Conservation (phyloP, 345 rosid genomes). For the Passiflora organensis region DNA sequence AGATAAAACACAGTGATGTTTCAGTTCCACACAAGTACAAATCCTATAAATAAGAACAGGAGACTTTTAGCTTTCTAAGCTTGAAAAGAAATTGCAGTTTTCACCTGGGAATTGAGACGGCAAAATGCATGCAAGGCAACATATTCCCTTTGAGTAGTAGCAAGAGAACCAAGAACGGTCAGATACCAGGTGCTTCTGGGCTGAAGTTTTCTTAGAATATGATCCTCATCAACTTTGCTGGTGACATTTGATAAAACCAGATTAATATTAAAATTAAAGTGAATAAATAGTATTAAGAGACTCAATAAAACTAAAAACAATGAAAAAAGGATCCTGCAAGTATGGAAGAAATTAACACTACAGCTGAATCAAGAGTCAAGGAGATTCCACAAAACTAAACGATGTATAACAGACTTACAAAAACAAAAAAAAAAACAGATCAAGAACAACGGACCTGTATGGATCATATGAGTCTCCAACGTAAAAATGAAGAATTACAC, state of each 20-base stretch:
- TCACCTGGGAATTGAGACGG: slow-evolving; percentile 90
- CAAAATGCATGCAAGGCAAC: slow-evolving; percentile 97
- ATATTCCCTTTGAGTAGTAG: slow-evolving; percentile 98
- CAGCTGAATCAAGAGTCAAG: neutral
- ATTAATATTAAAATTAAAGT: too few relatives aligned
- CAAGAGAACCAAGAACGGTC: slow-evolving; percentile 96
- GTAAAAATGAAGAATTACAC: slow-evolving; percentile 95
- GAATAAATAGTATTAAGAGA: too few relatives aligned
- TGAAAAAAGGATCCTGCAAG: neutral
- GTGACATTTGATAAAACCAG: neutral
- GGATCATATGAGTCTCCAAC: slow-evolving; percentile 77
- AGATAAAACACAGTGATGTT: slow-evolving; percentile 12
- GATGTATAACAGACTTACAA: neutral
- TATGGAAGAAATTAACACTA: neutral
- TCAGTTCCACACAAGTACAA: slow-evolving; percentile 15
- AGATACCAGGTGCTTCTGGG: slow-evolving; percentile 79
- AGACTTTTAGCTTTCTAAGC: neutral
- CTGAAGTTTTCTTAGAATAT: slow-evolving; percentile 82
- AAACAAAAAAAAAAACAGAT: slow-evolving; percentile 3
- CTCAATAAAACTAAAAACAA: too few relatives aligned
- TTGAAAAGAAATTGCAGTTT: slow-evolving; percentile 1
- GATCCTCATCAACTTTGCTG: slow-evolving; percentile 80
- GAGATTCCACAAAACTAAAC: neutral
- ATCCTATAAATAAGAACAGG: slow-evolving; percentile 15
- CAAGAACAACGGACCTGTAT: slow-evolving; percentile 40